phyloP scores from a whole-genome alignment of 768 basidiomycete genomes.

The Suillus paluster region DNA sequence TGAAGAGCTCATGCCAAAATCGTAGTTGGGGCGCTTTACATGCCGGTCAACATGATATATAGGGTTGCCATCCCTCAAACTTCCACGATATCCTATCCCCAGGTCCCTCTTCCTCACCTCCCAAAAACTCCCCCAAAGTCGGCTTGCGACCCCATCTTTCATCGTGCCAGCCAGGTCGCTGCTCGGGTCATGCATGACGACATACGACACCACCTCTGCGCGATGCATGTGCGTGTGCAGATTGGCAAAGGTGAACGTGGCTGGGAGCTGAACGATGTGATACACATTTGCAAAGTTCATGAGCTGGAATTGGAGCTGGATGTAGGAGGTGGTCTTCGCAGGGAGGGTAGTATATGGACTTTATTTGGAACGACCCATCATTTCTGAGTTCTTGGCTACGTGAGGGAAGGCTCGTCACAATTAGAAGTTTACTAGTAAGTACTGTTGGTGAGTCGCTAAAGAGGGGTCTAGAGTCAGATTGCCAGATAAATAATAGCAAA shows the following conservation, averaged over 20 bases:
- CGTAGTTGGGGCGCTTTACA: neutral
- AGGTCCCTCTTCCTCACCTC: conserved; percentile 6
- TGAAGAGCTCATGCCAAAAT: neutral
- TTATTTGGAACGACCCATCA: neutral
- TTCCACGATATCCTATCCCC: conserved; percentile 17
- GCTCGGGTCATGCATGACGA: conserved; percentile 20
- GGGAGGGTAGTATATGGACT: conserved; percentile 18
- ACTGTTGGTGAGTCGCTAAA: too few species aligned
- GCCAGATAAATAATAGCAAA: too few species aligned
- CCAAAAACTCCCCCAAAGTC: conserved; percentile 21
- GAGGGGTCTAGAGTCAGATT: too few species aligned
- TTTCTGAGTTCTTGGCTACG: neutral
- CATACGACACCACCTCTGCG: conserved; percentile 25
- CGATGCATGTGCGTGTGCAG: conserved; percentile 31
- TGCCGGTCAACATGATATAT: conserved; percentile 19
- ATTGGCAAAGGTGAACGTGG: conserved; percentile 36
- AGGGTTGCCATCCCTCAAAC: conserved; percentile 18
- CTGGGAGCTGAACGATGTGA: conserved; percentile 27
- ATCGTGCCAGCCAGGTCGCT: conserved; percentile 17
- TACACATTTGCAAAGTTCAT: conserved; percentile 29
- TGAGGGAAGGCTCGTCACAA: neutral
- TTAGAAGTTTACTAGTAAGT: too few species aligned
- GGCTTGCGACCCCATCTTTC: conserved; percentile 26
- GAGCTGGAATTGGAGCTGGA: conserved; percentile 36
- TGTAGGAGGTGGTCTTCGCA: conserved; percentile 20